Evolutionary conservation across 129 eudicot genomes (phyloP), one percentile per base, ranked within the genome.

Genomic region (Artemisia tridentata): DNA sequence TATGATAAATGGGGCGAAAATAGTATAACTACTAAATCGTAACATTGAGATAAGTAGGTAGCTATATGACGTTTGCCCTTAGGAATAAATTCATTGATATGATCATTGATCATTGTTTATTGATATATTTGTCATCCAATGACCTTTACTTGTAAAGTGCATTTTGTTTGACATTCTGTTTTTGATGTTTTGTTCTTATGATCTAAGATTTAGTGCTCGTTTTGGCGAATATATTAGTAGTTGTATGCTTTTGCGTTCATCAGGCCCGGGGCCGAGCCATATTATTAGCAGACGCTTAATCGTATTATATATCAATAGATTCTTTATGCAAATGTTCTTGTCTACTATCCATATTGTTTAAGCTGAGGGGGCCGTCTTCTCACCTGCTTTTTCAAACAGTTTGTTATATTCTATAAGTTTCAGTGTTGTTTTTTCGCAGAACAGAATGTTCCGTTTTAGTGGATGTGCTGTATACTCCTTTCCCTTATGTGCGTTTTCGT

Each of bases 221-320:
- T 71, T 59, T 53, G 75, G 61, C 65, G 83, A 87, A 87, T 84
- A 87, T 69, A 53, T n/a, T 45, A 67, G 68, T 63, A 60, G 23
- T 75, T 69, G 31, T 74, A 76, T 60, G 74, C 51, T 64, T 65
- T 59, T 80, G 59, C 74, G 79, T 8, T 63, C 59, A 49, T 68
- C 61, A 80, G 80, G 80, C 2, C 29, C 29, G 29, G 29, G 29
- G 29, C 29, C 29, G 4, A 3, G 77, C 82, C 74, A 63, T 64
- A 67, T 41, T 80, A 72, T 89, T 86, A 25, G 0, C 84, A 79
- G 88, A 88, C 85, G 88, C 88, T 79, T 64, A 65, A 55, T n/a
- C 67, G 65, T 61, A 64, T 79, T 68, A 45, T 76, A 43, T 71
- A 68, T 15, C 59, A 52, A 72, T 43, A 64, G 57, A 41, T 67